phyloP scores from a whole-genome alignment of 495 filamentous ascomycete species.

The Jackrogersella multiformis region DNA sequence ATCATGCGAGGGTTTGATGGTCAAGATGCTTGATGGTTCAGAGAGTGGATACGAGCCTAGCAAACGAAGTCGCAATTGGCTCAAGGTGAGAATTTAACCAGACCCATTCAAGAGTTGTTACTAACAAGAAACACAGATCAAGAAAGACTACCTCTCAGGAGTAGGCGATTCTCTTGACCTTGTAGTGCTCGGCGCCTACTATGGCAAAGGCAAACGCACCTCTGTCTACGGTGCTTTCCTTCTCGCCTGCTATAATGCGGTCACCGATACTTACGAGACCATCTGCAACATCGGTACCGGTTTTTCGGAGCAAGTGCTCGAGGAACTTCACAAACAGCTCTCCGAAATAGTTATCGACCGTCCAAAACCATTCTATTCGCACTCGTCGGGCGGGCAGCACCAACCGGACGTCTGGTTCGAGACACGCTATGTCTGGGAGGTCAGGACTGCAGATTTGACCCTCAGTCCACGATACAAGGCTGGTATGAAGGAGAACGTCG shows the following conservation, averaged over 20 bases:
- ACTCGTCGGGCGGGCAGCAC: constrained; percentile 82
- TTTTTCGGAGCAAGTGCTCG: constrained; percentile 87
- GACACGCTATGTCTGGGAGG: constrained; percentile 93
- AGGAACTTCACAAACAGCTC: constrained; percentile 79
- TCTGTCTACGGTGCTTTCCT: constrained; percentile 95
- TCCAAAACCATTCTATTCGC: constrained; percentile 92
- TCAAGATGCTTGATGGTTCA: constrained; percentile 95
- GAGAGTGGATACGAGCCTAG: constrained; percentile 95
- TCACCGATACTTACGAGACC: constrained; percentile 83
- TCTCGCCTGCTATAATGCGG: constrained; percentile 88
- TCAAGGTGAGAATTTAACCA: constrained; percentile 71
- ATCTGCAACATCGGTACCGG: constrained; percentile 99
- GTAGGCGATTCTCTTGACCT: constrained; percentile 96
- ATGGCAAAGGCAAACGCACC: constrained; percentile 93
- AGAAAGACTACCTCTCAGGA: constrained; percentile 95
- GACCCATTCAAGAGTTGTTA: neutral
- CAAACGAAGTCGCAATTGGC: constrained; percentile 95
- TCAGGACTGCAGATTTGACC: constrained; percentile 94
- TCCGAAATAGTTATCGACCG: constrained; percentile 79
- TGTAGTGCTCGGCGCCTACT: constrained; percentile 94
- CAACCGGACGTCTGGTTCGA: constrained; percentile 99
- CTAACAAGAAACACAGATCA: constrained; percentile 68
- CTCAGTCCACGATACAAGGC: constrained; percentile 93
- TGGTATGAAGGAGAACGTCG: constrained; percentile 68
- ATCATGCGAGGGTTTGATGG: constrained; percentile 96